Percentiles rank a stretch among this genome's conserved stretches.
phyloP scores from a whole-genome alignment of 2,329 filamentous ascomycete species.

The Trichocomaceae sp. region DNA sequence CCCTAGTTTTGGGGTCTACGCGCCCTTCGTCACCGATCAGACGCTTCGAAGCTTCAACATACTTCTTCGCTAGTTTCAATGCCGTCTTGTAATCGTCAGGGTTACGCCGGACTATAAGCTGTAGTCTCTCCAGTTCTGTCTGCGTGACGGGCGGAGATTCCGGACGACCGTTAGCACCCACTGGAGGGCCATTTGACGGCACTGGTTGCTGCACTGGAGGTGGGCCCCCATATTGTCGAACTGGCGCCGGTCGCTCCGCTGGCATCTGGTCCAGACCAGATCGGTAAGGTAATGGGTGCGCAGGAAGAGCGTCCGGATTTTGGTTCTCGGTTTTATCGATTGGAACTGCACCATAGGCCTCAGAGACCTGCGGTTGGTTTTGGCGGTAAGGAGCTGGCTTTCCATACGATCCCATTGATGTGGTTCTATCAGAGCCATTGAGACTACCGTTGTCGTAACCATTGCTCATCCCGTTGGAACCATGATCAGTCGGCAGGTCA shows the following conservation, averaged over 20 bases:
- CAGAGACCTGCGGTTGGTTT: neutral
- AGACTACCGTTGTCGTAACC: neutral
- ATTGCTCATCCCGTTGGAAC: neutral
- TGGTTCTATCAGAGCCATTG: conserved; percentile 4
- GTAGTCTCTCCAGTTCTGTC: conserved; percentile 69
- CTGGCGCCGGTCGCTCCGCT: conserved; percentile 41
- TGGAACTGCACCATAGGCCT: neutral
- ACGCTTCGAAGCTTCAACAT: conserved; percentile 76
- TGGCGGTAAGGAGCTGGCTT: neutral
- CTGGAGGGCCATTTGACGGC: conserved; percentile 14
- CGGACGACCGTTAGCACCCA: conserved; percentile 20
- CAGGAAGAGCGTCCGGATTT: conserved; percentile 49
- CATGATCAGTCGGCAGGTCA: conserved; percentile 52
- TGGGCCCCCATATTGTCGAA: conserved; percentile 45
- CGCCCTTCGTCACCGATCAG: conserved; percentile 70
- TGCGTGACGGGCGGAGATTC: conserved; percentile 59
- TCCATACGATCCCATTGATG: conserved; percentile 7
- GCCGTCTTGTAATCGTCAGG: conserved; percentile 66
- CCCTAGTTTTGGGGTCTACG: conserved; percentile 57
- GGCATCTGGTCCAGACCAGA: conserved; percentile 41
- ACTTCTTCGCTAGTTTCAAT: conserved; percentile 69
- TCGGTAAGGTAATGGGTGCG: conserved; percentile 51
- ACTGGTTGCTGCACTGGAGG: conserved; percentile 26
- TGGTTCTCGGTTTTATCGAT: neutral
- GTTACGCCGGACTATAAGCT: conserved; percentile 62